These are phyloP conservation scores for Delphinella strobiligena DNA, from an alignment of 2,329 filamentous ascomycete species.

Conservation along the genomic window DNA sequence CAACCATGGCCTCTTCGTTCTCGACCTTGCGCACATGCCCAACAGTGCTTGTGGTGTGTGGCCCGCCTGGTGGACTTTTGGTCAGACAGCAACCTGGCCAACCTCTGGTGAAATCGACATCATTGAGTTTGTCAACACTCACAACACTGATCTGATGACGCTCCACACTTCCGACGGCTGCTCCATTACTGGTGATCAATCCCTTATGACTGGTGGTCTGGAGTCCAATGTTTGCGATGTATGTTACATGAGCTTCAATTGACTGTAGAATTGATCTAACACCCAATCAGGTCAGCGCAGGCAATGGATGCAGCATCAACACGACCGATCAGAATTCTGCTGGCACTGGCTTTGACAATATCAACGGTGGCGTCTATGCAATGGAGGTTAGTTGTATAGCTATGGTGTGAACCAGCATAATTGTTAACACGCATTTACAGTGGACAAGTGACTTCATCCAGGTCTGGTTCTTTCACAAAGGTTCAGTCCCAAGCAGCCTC, in stretches of 20 bases:
- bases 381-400: conserved; percentile 21
- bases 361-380: conserved; percentile 32
- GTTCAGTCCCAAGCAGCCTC: conserved; percentile 51
- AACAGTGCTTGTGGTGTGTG: conserved; percentile 34
- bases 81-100: conserved; percentile 22
- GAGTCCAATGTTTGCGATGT: conserved; percentile 40
- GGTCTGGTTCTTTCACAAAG: conserved; percentile 70
- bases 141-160: conserved; percentile 15
- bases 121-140: conserved; percentile 32
- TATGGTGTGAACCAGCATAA: no score
- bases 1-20: conserved; percentile 34
- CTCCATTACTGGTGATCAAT: conserved; percentile 21
- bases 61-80: conserved; percentile 30
- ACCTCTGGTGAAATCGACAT: conserved; percentile 35
- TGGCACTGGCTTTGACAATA: conserved; percentile 34
- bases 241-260: conserved; percentile 14
- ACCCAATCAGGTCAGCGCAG: conserved; percentile 3
- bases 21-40: conserved; percentile 40
- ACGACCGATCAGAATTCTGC: conserved; percentile 33
- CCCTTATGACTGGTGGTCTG: conserved; percentile 29
- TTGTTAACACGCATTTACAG: no score
- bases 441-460: conserved; percentile 63
- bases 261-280: conserved; percentile 24
- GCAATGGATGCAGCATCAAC: background rate
- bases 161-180: conserved; percentile 22